Evolutionary conservation across 192 early-diverging fungal genomes (phyloP), one percentile per base, ranked within the genome.

Genomic region (Paraglomus brasilianum): DNA sequence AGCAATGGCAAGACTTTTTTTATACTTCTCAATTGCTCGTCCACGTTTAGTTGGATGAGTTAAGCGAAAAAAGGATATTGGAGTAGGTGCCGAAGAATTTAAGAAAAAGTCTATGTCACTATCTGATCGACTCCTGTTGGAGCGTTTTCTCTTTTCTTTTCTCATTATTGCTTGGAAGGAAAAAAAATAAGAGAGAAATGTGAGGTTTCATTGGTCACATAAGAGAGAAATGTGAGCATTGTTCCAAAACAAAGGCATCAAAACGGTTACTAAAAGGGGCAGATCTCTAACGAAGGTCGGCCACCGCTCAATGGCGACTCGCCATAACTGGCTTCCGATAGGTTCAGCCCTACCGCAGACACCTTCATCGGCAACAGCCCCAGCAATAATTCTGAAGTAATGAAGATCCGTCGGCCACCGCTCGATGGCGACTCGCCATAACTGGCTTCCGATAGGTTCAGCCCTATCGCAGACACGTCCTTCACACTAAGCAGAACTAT

Each of bases 401-500:
- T 39, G 61, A 63, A 63, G 17, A n/a, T 63, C 61, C 2, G 63
- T 15, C 47, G 57, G 69, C 69, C 55, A 70, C 57, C 56, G 48
- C 69, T 61, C 11, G 53, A 60, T 49, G 57, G 57, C 19, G 57
- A 70, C 69, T 70, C 57, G 69, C 69, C 55, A 70, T 61, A 47
- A 46, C 40, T 70, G 69, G 69, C 69, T 70, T 70, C 69, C 56
- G 69, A 70, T 43, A 70, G 69, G 30, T 45, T 50, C 42, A 45
- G 49, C 69, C 30, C 69, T 70, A 47, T 38, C 57, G 69, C 69
- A 47, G 69, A 24, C 69, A 38, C 69, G 58, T 70, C 57, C 46
- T 70, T 58, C 51, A 14, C 15, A 41, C 53, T 70, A 24, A 70
- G 17, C 69, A 70, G 43, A 70, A 57, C 36, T 67, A 67, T 41